Conservation (phyloP, 176 grass and related monocot genomes). For the Metroxylon sagu region DNA sequence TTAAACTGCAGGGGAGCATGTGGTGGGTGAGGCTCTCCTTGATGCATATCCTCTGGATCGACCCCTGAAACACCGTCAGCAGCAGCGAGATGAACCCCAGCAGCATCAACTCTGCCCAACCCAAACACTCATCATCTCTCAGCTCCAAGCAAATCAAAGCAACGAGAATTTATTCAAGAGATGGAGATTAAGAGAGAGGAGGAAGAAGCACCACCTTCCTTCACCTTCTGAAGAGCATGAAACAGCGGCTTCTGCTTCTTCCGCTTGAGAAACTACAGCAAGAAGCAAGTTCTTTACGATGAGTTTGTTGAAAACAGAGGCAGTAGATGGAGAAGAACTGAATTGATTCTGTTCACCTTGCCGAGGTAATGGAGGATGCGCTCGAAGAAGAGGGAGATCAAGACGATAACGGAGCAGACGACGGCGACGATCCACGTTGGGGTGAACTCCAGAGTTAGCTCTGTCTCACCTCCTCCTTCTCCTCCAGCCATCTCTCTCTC, state of each 20-base stretch:
- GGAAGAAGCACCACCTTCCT: slow-evolving; percentile 39
- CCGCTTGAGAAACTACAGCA: slow-evolving; percentile 4
- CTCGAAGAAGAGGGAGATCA: slow-evolving; percentile 79
- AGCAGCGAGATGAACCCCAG: slow-evolving; percentile 81
- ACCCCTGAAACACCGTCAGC: slow-evolving; percentile 51
- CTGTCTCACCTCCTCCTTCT: not conserved
- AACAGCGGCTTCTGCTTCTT: slow-evolving; percentile 57
- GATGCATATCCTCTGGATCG: slow-evolving; percentile 49
- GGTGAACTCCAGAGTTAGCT: slow-evolving; percentile 51
- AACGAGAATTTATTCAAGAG: too few relatives aligned
- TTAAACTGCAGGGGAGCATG: slow-evolving; percentile 38
- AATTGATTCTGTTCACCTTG: slow-evolving; percentile 35
- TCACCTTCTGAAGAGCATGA: slow-evolving; percentile 73
- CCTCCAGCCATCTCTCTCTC: slow-evolving; percentile 41
- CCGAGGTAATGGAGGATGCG: slow-evolving; percentile 62
- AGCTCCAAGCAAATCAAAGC: not conserved
- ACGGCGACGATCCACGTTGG: slow-evolving; percentile 89
- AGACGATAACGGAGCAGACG: slow-evolving; percentile 64
- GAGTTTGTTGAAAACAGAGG: not conserved
- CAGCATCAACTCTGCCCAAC: slow-evolving; percentile 60
- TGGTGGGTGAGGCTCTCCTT: slow-evolving; percentile 24
- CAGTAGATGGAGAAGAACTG: not conserved
- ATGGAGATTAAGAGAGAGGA: not conserved
- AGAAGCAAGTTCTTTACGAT: not conserved
- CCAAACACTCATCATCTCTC: too few relatives aligned